Base-by-base conservation (phyloP, 139 green algal genomes). In the Tetraselmis chui region DNA sequence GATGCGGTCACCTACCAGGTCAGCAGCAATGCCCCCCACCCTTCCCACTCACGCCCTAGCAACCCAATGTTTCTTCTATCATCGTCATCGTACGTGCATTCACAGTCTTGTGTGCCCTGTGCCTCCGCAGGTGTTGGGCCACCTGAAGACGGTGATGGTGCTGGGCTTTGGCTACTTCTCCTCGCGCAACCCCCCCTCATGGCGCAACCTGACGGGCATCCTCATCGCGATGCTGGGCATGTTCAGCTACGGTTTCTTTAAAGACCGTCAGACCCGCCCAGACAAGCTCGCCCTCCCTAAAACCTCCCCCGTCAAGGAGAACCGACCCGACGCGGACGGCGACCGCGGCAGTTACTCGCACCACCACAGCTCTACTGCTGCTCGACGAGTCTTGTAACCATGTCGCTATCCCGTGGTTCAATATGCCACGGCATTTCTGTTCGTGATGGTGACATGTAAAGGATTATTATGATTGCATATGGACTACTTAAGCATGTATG, bases 101-200 rank as follows among this genome's bases (percentile, higher is more conserved):
- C n/a, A n/a, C n/a, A n/a, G n/a, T n/a, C n/a, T 76, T 24, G 24
- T 27, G 59, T 25, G 24, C 25, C 25, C 59, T 24, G 59, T 76
- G 59, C 59, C 24, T 76, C 24, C 59, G 28, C 81, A 88, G 80
- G 87, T 91, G 32, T 32, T 91, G 27, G 87, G 87, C 11, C 87
- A 91, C 77, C 80, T 91, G 2, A 91, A 91, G 79, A 91, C 87
- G 1, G 88, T 84, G 67, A 81, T 91, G 26, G 86, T 91, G 29
- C 85, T 91, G 1, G 29, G 23, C 2, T 81, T 88, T 29, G 87
- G 87, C 74, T 91, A 86, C 80, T 23, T 85, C 59, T 25, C 28
- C 26, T 5, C 23, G 30, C 78, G n/a, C 28, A 59, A 76, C 76
- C 82, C 82, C 1, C 26, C 31, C n/a, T 28, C 25, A 29, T 74